Percentiles rank a stretch among this genome's conserved stretches.
Conservation (phyloP, 2,329 filamentous ascomycete genomes). For the Trichoderma sp. region DNA sequence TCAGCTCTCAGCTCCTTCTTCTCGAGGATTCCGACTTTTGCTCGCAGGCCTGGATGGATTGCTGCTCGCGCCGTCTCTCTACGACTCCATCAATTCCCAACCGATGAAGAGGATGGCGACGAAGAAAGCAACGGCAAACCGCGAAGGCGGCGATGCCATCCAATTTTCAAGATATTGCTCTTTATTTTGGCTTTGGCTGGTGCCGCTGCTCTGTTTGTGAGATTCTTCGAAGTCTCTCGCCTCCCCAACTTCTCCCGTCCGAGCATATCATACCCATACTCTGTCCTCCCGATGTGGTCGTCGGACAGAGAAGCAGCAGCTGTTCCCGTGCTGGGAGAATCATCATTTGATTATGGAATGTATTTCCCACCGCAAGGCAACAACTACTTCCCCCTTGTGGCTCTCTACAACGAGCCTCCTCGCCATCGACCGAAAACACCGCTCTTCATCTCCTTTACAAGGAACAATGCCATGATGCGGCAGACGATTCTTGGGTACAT, state of each 20-base stretch:
- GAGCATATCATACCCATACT: not conserved
- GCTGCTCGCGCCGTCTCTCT: not conserved
- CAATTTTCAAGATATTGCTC: not conserved
- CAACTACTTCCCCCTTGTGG: conserved; percentile 22
- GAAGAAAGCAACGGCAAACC: not conserved
- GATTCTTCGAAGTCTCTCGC: not conserved
- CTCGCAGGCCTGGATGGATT: conserved; percentile 10
- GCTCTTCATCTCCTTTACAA: conserved; percentile 20
- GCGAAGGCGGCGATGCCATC: not conserved
- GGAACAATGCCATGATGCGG: conserved; percentile 21
- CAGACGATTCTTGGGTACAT: conserved; percentile 18
- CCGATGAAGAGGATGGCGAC: conserved; percentile 4
- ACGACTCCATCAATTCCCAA: conserved; percentile 7
- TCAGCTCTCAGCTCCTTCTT: not conserved
- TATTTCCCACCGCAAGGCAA: conserved; percentile 18
- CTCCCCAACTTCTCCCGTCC: not conserved
- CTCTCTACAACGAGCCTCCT: conserved; percentile 21
- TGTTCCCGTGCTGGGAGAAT: not conserved
- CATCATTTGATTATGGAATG: conserved; percentile 6
- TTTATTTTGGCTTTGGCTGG: not conserved
- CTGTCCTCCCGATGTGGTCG: conserved; percentile 3
- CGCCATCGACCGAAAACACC: conserved; percentile 21
- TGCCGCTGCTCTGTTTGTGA: not conserved
- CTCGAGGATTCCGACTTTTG: not conserved
- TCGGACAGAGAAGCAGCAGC: not conserved